Percentiles rank a stretch among this genome's conserved stretches.
phyloP scores from a whole-genome alignment of 2,329 filamentous ascomycete genomes.

The Salinomyces thailandicus region DNA sequence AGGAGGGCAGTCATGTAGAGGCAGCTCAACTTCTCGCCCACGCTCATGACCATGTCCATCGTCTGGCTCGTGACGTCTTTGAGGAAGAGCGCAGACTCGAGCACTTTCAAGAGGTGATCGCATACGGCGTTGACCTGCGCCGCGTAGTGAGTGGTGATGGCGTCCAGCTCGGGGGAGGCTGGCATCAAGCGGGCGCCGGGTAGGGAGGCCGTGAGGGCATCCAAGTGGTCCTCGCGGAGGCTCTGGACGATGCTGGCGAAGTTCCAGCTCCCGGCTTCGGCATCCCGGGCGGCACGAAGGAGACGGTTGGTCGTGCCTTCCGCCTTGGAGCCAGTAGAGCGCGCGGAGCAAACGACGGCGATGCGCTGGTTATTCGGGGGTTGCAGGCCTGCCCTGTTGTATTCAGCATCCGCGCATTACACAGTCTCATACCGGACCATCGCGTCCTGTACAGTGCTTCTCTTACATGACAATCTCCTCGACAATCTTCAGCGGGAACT shows the following conservation, averaged over 20 bases:
- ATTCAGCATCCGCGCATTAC: constrained; percentile 14
- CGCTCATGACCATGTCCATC: constrained; percentile 71
- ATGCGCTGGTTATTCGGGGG: constrained; percentile 51
- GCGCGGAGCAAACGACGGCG: constrained; percentile 88
- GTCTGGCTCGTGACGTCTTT: constrained; percentile 42
- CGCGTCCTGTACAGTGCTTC: too few species aligned
- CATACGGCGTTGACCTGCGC: constrained; percentile 68
- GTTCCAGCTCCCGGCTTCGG: constrained; percentile 30
- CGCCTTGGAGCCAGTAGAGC: constrained; percentile 86
- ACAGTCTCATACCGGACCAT: too few species aligned
- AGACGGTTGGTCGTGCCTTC: constrained; percentile 86
- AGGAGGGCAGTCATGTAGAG: constrained; percentile 79
- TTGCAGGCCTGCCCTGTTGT: constrained; percentile 40
- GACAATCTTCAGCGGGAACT: constrained; percentile 59
- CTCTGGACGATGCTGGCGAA: constrained; percentile 68
- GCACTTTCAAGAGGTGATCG: constrained; percentile 63
- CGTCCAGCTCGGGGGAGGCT: constrained; percentile 12
- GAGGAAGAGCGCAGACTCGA: constrained; percentile 51
- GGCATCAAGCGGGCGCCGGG: background rate
- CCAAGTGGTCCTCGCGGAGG: constrained; percentile 72
- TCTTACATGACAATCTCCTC: constrained; percentile 51
- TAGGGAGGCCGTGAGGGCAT: constrained; percentile 39
- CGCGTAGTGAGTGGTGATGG: constrained; percentile 45
- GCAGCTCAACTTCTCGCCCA: constrained; percentile 93
- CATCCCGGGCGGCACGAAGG: constrained; percentile 38